Base-by-base conservation (phyloP, 225 moss, liverwort and hornwort genomes). In the Antitrichia curtipendula region DNA sequence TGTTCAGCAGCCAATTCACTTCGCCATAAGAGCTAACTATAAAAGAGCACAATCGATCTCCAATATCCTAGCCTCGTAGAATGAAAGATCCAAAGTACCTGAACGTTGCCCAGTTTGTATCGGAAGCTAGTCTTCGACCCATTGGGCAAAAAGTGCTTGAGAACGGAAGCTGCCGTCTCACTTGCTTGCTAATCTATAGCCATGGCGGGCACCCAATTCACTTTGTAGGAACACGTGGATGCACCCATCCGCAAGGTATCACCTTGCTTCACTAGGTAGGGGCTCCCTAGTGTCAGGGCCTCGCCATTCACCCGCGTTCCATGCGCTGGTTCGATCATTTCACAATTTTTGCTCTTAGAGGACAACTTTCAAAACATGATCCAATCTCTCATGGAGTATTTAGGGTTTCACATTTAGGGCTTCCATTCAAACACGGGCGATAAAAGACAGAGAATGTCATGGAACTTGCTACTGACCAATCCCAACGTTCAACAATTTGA, bases 281-380 rank as follows among this genome's bases (percentile, higher is more conserved):
- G 91, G 34, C 90, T 92, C 86, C 87, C 84, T 28, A 91, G 45
- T 75, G 70, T 69, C 86, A 97, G 81, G 22, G 88, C 87, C 58
- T 91, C 87, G 69, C 95, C 95, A 61, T 94, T 91, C 69, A 97
- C 90, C 89, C 94, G 94, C 52, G 96, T 95, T 82, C 97, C 97
- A 80, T 96, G 96, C 57, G 91, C 97, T 97, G 90, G 64, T 87
- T 47, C 71, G 73, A 59, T 23, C 49, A 60, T 54, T 36, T 45
- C n/a, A 50, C 64, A 31, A 75, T 28, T 82, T 32, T 16, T 57
- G 20, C 45, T 81, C 7, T 75, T 31, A 62, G 73, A 62, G 28
- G 9, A 56, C 29, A 63, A 79, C 27, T 62, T 63, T 16, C 56
- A 79, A 34, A 43, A 56, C 7, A 17, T 36, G 62, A 72, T 80